Evolutionary conservation across 148 eudicot species (phyloP), one percentile per base, ranked within the genome.

Genomic region (Talinum fruticosum): DNA sequence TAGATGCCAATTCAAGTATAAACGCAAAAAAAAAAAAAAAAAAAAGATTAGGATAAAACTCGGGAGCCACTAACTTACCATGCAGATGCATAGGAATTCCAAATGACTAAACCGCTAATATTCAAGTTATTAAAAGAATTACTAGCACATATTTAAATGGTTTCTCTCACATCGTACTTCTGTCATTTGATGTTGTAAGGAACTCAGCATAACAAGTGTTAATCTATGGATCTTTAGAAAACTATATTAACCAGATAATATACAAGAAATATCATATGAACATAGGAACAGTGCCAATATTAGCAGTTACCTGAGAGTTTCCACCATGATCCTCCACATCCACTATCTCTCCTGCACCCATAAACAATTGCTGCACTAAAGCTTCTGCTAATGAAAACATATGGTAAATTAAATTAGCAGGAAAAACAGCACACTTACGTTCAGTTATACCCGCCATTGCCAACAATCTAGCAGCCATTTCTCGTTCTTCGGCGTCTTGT

Each of bases 401-500:
- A 8, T 47, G 35, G 49, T 36, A 49, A n/a, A 62, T 23, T n/a
- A 78, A 72, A n/a, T n/a, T n/a, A n/a, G 34, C 59, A 32, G 66
- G n/a, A 26, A 34, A 45, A 13, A 10, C 30, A 77, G 32, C 36
- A 75, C 57, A 83, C 97, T 84, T 80, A 92, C 96, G 80, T 75
- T 88, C 97, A 79, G 88, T 80, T 71, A 95, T 82, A 66, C 99
- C 99, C 37, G 97, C 87, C 71, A 95, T 79, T 26, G 97, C 88
- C 86, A 90, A 74, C 80, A 93, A 84, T 82, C 99, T 91, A 75
- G 97, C 91, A 80, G 97, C 93, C 93, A 93, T 89, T 82, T 93
- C 99, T 69, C 90, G 82, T 75, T 93, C 97, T 86, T 95, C 99
- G 81, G 94, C 96, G 85, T 95, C 97, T 79, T 95, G 99, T 71